phyloP scores from a whole-genome alignment of 2,329 filamentous ascomycete species.

The Stagonosporopsis vannaccii region DNA sequence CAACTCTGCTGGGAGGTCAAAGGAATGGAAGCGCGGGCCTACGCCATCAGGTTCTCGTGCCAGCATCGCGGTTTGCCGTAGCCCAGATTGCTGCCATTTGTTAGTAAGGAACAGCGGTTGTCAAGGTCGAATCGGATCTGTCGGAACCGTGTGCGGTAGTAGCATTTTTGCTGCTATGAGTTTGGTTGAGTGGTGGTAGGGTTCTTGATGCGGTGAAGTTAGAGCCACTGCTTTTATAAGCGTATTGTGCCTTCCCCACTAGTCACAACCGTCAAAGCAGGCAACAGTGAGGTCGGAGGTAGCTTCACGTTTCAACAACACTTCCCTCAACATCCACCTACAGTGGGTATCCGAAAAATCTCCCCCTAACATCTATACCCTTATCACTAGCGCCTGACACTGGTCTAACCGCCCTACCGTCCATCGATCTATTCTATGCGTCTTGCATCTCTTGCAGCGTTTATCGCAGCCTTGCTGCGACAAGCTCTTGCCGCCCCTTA shows the following conservation, averaged over 20 bases:
- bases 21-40: background rate
- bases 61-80: background rate
- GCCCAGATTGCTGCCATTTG: no score
- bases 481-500: constrained; percentile 19
- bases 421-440: background rate
- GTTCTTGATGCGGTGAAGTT: no score
- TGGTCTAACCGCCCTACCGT: no score
- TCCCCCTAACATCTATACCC: background rate
- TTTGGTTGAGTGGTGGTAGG: no score
- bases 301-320: background rate
- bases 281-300: background rate
- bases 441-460: background rate
- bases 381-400: background rate
- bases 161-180: no score
- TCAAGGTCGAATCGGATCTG: no score
- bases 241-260: background rate
- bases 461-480: constrained; percentile 17
- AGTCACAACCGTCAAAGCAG: background rate
- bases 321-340: background rate
- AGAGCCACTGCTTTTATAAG: background rate
- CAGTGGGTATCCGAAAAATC: background rate
- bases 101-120: background rate
- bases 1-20: background rate
- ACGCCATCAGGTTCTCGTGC: background rate
- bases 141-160: no score